phyloP scores from a whole-genome alignment of 148 eudicot species.

The Rhododendron griersonianum region DNA sequence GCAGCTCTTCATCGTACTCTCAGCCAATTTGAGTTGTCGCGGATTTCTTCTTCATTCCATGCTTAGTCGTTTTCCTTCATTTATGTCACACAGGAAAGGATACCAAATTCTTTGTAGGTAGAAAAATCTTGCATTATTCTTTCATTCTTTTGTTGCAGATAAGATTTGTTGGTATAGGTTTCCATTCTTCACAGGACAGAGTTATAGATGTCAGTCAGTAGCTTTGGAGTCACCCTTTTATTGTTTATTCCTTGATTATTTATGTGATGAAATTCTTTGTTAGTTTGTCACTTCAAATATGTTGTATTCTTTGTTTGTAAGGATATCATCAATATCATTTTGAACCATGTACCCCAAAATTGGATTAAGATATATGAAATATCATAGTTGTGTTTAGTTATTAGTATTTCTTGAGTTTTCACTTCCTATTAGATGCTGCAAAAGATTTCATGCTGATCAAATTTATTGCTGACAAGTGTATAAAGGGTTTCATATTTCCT shows the following conservation, averaged over 20 bases:
- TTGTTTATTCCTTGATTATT: constrained; percentile 20
- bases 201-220: constrained; percentile 8
- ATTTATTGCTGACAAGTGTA: neutral
- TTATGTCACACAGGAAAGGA: constrained; percentile 19
- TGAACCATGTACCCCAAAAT: neutral
- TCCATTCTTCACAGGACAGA: neutral
- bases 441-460: neutral
- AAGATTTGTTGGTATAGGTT: constrained; percentile 20
- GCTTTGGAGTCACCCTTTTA: constrained; percentile 2
- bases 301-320: neutral
- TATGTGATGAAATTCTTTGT: constrained; percentile 15
- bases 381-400: neutral
- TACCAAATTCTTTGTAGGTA: constrained; percentile 63
- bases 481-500: neutral
- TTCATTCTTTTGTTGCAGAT: constrained; percentile 76
- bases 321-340: neutral
- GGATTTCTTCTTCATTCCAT: neutral
- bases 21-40: constrained; percentile 33
- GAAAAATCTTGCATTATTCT: constrained; percentile 37
- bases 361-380: neutral
- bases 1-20: constrained; percentile 53
- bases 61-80: neutral
- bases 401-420: neutral
- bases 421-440: neutral
- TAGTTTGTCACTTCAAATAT: neutral